Evolutionary conservation across 768 basidiomycete genomes (phyloP), one percentile per base, ranked within the genome.

Genomic region (Termitomyces sp.): DNA sequence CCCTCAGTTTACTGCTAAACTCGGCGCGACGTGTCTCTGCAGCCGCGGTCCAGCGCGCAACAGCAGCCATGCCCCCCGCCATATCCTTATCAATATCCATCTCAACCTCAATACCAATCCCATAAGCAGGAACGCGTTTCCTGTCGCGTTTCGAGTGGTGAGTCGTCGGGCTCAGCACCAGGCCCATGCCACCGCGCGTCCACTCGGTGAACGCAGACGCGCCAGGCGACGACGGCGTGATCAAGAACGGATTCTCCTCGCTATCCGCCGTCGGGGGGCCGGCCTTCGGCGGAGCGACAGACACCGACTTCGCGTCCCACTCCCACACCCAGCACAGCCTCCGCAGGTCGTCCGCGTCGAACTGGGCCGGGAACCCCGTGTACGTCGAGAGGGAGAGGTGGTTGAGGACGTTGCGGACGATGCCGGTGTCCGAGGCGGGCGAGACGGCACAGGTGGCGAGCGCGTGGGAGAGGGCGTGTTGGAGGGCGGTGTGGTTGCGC

Each of bases 251-350:
- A 60, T 91, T 91, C 6, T 86, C 80, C 14, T 88, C 87, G 12
- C 82, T 81, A 6, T 73, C 66, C 14, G 60, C 56, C 23, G 53
- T n/a, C 21, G 54, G 15, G 7, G 55, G 5, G 45, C 33, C 17
- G 54, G 37, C 8, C 17, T 14, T 53, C 54, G 1, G 65, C 51
- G n/a, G n/a, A n/a, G 5, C 56, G 19, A 8, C 56, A 3, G 78
- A 73, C 3, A 80, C 53, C 5, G 74, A 59, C 44, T 78, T 69
- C 6, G 80, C 78, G 64, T 91, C 85, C 91, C 91, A 94, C 67
- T 93, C 91, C 89, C 91, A 92, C 15, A 93, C 58, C 91, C 91
- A 93, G 70, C 91, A 92, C 19, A 94, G 78, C 57, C 87, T 78
- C 55, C 75, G 81, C 46, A 93, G 74, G 64, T 91, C 91, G 49